Evolutionary conservation across 2,329 filamentous ascomycete species (phyloP).

Genomic region (Alternaria sp.): DNA sequence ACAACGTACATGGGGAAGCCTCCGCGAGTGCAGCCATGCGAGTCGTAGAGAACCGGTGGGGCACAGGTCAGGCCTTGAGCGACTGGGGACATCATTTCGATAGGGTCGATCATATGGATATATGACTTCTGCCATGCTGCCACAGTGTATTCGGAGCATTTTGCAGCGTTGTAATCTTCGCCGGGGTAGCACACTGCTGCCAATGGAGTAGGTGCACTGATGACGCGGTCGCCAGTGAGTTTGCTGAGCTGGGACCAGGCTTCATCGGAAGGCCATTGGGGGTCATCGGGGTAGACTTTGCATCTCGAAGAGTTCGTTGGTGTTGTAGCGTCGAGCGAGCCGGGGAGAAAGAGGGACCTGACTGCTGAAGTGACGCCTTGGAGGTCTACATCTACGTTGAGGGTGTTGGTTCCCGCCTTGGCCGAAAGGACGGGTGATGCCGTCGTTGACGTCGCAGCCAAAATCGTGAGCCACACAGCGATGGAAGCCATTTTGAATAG

Average conservation of each 20-base stretch:
- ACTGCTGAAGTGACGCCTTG: conserved; percentile 24
- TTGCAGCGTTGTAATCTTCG: conserved; percentile 33
- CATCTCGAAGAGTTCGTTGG: conserved; percentile 44
- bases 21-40: conserved; percentile 44
- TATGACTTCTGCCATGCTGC: conserved; percentile 43
- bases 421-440: conserved; percentile 27
- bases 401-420: conserved; percentile 3
- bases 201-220: conserved; percentile 35
- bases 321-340: conserved; percentile 3
- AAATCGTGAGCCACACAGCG: conserved; percentile 27
- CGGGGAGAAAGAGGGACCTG: conserved; percentile 29
- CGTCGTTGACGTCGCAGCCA: conserved; percentile 28
- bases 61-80: conserved; percentile 47
- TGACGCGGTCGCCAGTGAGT: conserved; percentile 34
- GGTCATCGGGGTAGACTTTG: conserved; percentile 57
- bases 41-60: conserved; percentile 43
- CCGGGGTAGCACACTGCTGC: conserved; percentile 44
- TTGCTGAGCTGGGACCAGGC: conserved; percentile 57
- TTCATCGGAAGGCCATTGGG: conserved; percentile 56
- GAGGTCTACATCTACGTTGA: conserved; percentile 28
- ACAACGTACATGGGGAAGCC: conserved; percentile 46
- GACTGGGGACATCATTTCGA: conserved; percentile 48
- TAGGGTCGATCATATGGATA: conserved; percentile 42
- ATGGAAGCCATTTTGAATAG: conserved; percentile 19
- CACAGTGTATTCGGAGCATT: conserved; percentile 37